These are phyloP conservation scores for Paxillus rubicundulus DNA, from an alignment of 768 basidiomycete genomes.

Conservation along the genomic window DNA sequence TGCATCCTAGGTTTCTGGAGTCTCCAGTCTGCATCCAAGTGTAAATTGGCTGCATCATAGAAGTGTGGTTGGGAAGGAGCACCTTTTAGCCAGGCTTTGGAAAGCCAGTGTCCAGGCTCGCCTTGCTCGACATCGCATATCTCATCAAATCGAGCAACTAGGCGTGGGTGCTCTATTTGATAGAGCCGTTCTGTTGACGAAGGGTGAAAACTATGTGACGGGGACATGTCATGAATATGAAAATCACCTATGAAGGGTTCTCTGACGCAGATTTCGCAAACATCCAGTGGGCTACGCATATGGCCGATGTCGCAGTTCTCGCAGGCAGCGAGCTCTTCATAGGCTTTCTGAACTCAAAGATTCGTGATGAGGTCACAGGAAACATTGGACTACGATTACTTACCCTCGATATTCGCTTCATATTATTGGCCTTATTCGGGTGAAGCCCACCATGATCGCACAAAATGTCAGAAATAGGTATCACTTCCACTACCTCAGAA, in stretches of 20 bases:
- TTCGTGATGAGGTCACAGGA: not conserved
- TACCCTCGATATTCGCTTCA: slow-evolving; percentile 70
- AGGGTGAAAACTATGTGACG: slow-evolving; percentile 1
- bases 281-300: slow-evolving; percentile 44
- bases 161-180: slow-evolving; percentile 60
- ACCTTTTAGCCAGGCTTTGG: slow-evolving; percentile 80
- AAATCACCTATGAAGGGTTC: slow-evolving; percentile 54
- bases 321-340: slow-evolving; percentile 27
- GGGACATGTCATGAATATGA: not conserved
- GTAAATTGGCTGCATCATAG: not conserved
- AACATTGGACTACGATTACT: slow-evolving; percentile 6
- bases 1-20: slow-evolving; percentile 77
- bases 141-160: slow-evolving; percentile 59
- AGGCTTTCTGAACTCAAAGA: slow-evolving; percentile 17
- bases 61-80: slow-evolving; percentile 3
- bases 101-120: slow-evolving; percentile 62
- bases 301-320: slow-evolving; percentile 52
- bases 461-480: slow-evolving; percentile 45
- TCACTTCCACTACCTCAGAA: slow-evolving; percentile 17
- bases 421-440: slow-evolving; percentile 53
- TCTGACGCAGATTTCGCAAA: slow-evolving; percentile 61
- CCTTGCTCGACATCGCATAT: slow-evolving; percentile 44
- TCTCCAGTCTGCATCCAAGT: slow-evolving; percentile 61
- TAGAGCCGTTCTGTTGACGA: slow-evolving; percentile 61
- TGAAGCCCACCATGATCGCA: slow-evolving; percentile 65